Conservation (phyloP, 345 rosid species). For the Sisymbrium irio region DNA sequence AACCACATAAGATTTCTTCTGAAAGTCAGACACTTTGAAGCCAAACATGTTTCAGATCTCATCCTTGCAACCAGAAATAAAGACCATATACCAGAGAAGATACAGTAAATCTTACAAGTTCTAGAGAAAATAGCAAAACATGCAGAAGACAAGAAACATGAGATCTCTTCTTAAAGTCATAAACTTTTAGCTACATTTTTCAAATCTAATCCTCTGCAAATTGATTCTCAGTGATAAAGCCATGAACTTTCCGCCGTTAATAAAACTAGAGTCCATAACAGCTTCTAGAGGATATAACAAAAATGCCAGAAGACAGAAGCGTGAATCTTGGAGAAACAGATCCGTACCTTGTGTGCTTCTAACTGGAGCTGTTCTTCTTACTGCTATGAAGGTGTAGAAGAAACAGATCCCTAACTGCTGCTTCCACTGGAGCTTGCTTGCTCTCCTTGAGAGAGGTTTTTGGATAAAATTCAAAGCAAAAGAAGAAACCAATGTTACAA, state of each 20-base stretch:
- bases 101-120: not conserved
- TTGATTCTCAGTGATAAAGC: not conserved
- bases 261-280: too few species aligned
- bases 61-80: not conserved
- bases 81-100: not conserved
- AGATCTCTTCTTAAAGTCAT: not conserved
- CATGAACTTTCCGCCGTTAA: too few species aligned
- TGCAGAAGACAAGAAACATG: not conserved
- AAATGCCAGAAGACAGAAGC: slow-evolving; percentile 5
- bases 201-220: not conserved
- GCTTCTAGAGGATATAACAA: not conserved
- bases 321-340: slow-evolving; percentile 23
- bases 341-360: slow-evolving; percentile 9
- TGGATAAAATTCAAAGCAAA: not conserved
- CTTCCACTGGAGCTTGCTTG: slow-evolving; percentile 12
- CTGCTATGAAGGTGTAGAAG: not conserved
- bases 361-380: not conserved
- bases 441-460: not conserved
- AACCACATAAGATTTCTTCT: not conserved
- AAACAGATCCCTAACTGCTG: slow-evolving; percentile 19
- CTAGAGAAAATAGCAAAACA: not conserved
- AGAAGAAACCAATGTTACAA: not conserved
- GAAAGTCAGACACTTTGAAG: not conserved
- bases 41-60: not conserved
- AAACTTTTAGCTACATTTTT: not conserved